Conservation (phyloP, 2,329 filamentous ascomycete genomes). For the Neurospora sp. region DNA sequence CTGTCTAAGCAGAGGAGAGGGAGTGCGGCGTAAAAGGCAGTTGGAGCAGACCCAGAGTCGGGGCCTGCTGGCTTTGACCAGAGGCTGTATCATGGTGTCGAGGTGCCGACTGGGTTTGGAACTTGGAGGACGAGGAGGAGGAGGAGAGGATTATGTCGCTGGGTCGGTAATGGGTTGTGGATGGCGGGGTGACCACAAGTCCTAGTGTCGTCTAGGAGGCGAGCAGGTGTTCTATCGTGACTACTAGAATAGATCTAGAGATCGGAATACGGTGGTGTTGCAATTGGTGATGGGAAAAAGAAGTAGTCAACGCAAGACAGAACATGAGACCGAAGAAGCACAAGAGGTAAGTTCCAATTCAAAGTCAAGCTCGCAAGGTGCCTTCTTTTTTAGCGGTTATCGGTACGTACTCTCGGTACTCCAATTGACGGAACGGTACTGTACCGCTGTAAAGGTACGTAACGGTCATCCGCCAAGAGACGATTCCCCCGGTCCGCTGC, state of each 20-base stretch:
- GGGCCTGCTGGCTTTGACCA: constrained; percentile 17
- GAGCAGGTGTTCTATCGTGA: background rate
- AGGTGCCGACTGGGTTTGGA: background rate
- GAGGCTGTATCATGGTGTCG: constrained; percentile 28
- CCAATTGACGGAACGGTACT: background rate
- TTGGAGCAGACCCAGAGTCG: constrained; percentile 53
- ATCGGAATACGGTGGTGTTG: background rate
- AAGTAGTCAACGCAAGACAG: background rate
- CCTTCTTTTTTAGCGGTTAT: background rate
- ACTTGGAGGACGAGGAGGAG: background rate
- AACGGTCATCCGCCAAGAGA: background rate
- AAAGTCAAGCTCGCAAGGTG: background rate
- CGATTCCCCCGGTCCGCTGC: background rate
- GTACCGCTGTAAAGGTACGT: background rate
- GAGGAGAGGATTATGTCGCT: background rate
- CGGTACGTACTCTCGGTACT: background rate
- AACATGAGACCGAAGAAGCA: background rate
- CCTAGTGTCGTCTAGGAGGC: background rate
- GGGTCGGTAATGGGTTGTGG: background rate
- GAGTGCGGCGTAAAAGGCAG: constrained; percentile 37
- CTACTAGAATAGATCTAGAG: background rate
- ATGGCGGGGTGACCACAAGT: background rate
- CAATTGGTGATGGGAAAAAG: background rate
- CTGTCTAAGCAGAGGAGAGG: constrained; percentile 15
- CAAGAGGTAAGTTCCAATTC: background rate